These are phyloP conservation scores for Hanseniaspora pseudoguilliermondii DNA, from an alignment of 805 yeast genomes.

Conservation along the genomic window DNA sequence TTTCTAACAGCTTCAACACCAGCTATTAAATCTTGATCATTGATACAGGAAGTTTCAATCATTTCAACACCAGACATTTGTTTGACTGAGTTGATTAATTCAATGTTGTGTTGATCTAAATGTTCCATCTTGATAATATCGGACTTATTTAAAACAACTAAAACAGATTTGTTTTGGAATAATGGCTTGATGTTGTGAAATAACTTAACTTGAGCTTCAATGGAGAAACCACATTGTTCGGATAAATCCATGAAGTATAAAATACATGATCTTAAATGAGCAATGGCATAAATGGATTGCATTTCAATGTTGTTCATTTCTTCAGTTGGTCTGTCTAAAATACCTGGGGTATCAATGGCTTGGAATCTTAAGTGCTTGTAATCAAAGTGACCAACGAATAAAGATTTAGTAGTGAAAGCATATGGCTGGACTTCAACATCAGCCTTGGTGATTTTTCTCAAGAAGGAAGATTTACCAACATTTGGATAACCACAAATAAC, in stretches of 20 bases:
- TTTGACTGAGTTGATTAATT: conserved; percentile 50
- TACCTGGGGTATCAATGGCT: conserved; percentile 99
- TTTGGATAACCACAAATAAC: conserved; percentile 98
- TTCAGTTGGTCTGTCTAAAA: conserved; percentile 95
- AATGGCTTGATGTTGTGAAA: conserved; percentile 95
- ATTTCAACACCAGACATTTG: conserved; percentile 75
- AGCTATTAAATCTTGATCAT: conserved; percentile 53
- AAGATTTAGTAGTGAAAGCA: conserved; percentile 95
- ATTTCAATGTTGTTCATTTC: conserved; percentile 99
- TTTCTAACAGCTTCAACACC: conserved; percentile 84
- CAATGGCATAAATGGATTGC: conserved; percentile 98
- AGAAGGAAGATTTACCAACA: conserved; percentile 95
- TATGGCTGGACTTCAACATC: conserved; percentile 99
- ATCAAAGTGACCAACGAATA: conserved; percentile 97
- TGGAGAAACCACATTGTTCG: conserved; percentile 97
- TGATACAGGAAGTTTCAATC: conserved; percentile 84
- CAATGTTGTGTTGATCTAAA: conserved; percentile 62
- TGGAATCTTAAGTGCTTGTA: conserved; percentile 95
- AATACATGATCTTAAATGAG: conserved; percentile 93
- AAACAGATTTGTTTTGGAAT: conserved; percentile 90
- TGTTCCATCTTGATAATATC: conserved; percentile 83
- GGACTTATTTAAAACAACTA: conserved; percentile 89
- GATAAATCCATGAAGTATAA: conserved; percentile 96
- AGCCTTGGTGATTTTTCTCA: conserved; percentile 87
- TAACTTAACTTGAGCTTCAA: conserved; percentile 92